Evolutionary conservation across 2,329 filamentous ascomycete genomes (phyloP).

Genomic region (Grosmannia serpens): DNA sequence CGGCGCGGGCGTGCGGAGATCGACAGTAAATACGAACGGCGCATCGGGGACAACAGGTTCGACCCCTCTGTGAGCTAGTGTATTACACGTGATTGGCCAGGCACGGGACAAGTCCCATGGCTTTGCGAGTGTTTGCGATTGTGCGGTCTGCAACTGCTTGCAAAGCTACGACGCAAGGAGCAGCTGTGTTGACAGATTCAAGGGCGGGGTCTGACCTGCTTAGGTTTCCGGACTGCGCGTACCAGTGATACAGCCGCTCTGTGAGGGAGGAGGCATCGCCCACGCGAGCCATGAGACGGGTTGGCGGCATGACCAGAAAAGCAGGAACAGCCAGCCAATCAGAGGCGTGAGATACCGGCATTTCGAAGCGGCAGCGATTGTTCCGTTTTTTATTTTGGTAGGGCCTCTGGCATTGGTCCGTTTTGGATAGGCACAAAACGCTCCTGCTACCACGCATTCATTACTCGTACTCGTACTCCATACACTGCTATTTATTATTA

Average conservation of each 20-base stretch:
- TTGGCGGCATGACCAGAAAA: neutral
- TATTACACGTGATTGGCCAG: constrained; percentile 5
- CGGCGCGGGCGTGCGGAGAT: constrained; percentile 4
- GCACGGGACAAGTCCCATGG: too few species aligned
- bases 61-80: neutral
- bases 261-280: neutral
- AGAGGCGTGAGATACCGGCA: neutral
- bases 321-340: neutral
- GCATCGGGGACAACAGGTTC: neutral
- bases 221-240: too few species aligned
- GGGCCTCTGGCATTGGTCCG: neutral
- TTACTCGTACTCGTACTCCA: too few species aligned
- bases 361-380: neutral
- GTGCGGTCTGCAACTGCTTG: too few species aligned
- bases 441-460: too few species aligned
- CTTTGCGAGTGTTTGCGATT: too few species aligned
- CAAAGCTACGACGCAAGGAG: too few species aligned
- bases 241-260: too few species aligned
- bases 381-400: neutral
- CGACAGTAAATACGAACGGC: constrained; percentile 9
- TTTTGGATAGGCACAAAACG: neutral
- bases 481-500: too few species aligned
- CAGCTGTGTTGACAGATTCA: too few species aligned
- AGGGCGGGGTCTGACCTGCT: too few species aligned
- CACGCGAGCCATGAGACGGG: neutral